Base-by-base conservation (phyloP, 2,329 filamentous ascomycete genomes). In the Leptographium procerum region DNA sequence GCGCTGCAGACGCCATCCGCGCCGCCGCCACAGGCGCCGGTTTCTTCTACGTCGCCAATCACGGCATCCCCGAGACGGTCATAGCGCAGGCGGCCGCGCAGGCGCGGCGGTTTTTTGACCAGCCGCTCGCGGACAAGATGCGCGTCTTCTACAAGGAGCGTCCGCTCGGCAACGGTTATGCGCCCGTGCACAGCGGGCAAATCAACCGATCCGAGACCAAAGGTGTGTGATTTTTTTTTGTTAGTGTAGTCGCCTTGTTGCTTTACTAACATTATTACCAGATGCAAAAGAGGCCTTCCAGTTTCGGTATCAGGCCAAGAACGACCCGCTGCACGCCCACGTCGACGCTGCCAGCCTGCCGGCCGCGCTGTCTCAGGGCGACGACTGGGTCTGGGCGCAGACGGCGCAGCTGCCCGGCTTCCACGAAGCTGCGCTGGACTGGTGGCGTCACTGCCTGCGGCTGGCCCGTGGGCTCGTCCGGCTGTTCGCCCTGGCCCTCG, bases 1-100 rank as follows among this genome's bases (percentile, higher is more conserved):
- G 59, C 24, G 71, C 79, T 0, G 77, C 77, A 0, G 62, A 64
- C 0, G 65, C 70, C 5, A 72, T 82, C 19, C 71, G 70, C 24
- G 52, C 52, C 0, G 64, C 64, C 0, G 62, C 64, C 45, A 59
- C 62, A 14, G 56, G 57, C 24, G 54, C 63, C 2, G 65, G 65
- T 28, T 67, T 67, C 60, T 62, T 67, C 40, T 65, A 66, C 48
- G 60, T 65, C 31, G 48, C 59, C 48, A 63, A 65, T 60, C 63
- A 66, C 54, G 64, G 65, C 59, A 67, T 67, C 55, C 61, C 63
- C 28, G 51, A 53, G 14, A 43, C 36, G 4, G 59, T 61, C 16
- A 58, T 65, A 22, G 48, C 19, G 8, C 58, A n/a, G n/a, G 60
- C 64, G 1, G 53, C 22, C 7, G 31, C 29, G 3, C 62, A 63